Percentiles rank a stretch among this genome's conserved stretches.
phyloP scores from a whole-genome alignment of 352 stramenopile genomes.

The Pythium biforme region DNA sequence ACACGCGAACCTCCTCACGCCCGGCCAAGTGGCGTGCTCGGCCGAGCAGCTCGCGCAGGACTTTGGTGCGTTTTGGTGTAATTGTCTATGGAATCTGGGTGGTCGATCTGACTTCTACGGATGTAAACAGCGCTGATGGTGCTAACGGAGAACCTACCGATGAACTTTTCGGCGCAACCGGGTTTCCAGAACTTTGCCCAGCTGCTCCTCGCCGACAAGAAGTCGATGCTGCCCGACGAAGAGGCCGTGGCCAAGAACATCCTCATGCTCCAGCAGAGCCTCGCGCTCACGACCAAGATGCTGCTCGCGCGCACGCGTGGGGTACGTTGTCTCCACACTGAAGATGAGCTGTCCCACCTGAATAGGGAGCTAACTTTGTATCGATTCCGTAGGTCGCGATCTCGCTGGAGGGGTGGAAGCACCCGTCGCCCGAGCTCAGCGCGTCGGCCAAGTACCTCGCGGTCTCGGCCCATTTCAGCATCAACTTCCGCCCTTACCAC shows the following conservation, averaged over 20 bases:
- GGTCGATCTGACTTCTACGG: no score
- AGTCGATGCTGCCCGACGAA: conserved; percentile 49
- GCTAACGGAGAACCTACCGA: conserved; percentile 68
- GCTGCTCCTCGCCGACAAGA: conserved; percentile 72
- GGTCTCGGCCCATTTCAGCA: conserved; percentile 73
- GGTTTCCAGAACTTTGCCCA: conserved; percentile 72
- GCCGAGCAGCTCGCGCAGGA: conserved; percentile 72
- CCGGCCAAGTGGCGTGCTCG: conserved; percentile 32
- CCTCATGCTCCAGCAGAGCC: conserved; percentile 65
- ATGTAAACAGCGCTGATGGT: conserved; percentile 47
- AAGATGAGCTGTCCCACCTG: no score
- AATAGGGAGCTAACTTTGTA: no score
- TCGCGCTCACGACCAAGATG: conserved; percentile 72
- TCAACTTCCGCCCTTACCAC: conserved; percentile 70
- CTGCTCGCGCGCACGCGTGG: conserved; percentile 51
- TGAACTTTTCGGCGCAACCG: conserved; percentile 53
- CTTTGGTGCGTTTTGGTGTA: conserved; percentile 48
- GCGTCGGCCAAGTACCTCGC: conserved; percentile 54
- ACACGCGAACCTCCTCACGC: conserved; percentile 16
- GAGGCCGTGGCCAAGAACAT: conserved; percentile 62
- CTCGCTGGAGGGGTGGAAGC: conserved; percentile 64
- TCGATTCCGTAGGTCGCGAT: conserved; percentile 50
- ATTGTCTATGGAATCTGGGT: no score
- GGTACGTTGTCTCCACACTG: no score
- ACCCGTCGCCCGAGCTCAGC: conserved; percentile 34